Percentiles rank a stretch among this genome's conserved stretches.
Evolutionary conservation across 257 asterid genomes (phyloP).

Genomic region (Nyctanthes arbortristis): DNA sequence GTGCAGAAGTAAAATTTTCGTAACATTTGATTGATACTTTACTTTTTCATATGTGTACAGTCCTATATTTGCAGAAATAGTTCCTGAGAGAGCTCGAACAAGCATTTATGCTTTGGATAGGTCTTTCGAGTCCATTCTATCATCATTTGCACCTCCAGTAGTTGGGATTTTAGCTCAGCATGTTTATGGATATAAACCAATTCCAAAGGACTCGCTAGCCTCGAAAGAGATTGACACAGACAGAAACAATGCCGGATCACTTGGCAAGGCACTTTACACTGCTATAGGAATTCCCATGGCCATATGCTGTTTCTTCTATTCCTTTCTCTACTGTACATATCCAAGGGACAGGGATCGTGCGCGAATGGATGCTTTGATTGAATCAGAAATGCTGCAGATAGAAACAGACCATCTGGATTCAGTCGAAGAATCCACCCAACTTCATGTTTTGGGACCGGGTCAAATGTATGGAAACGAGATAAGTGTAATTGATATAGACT

Average conservation of each 20-base stretch:
- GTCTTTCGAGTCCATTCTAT: constrained; percentile 73
- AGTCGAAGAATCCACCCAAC: constrained; percentile 31
- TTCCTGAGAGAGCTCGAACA: constrained; percentile 74
- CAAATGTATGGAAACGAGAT: constrained; percentile 29
- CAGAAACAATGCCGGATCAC: constrained; percentile 77
- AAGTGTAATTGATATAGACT: constrained; percentile 40
- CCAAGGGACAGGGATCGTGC: constrained; percentile 88
- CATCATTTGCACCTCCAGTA: constrained; percentile 88
- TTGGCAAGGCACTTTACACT: constrained; percentile 89
- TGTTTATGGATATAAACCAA: constrained; percentile 67
- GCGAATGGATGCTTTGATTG: constrained; percentile 62
- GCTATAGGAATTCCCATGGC: constrained; percentile 81
- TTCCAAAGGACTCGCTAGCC: constrained; percentile 38
- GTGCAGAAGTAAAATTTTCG: background rate
- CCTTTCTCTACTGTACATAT: constrained; percentile 73
- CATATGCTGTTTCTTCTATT: constrained; percentile 63
- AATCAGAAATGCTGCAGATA: constrained; percentile 52
- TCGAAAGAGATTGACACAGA: constrained; percentile 51
- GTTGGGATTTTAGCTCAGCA: constrained; percentile 77
- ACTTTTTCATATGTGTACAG: constrained; percentile 33
- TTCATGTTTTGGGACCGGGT: constrained; percentile 29
- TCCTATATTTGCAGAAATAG: constrained; percentile 89
- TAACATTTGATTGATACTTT: background rate
- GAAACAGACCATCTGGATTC: constrained; percentile 32
- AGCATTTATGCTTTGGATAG: constrained; percentile 81